A percentile compares a stretch with the other conserved stretches of the same genome.
These are phyloP conservation scores for Botrytis hyacinthi DNA, from an alignment of 2,329 filamentous ascomycete species.

Conservation along the genomic window DNA sequence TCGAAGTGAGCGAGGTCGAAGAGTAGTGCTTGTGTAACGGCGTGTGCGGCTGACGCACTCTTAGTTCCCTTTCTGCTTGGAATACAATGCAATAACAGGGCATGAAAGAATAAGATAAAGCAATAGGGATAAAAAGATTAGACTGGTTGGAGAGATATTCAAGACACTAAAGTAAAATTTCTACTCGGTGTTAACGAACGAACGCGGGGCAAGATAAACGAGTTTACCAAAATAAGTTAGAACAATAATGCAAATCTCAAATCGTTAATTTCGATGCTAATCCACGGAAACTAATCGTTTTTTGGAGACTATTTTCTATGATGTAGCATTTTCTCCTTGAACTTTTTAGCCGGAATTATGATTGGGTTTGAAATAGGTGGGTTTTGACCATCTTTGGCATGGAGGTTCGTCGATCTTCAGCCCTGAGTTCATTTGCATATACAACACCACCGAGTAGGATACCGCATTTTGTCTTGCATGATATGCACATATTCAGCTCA, in stretches of 20 bases:
- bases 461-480: too few relatives aligned
- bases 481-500: not conserved
- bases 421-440: not conserved
- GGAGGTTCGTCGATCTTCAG: not conserved
- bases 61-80: not conserved
- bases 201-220: not conserved
- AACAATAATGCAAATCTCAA: not conserved
- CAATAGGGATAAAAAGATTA: rapidly evolving
- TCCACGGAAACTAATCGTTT: too few relatives aligned
- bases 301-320: too few relatives aligned
- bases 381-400: too few relatives aligned
- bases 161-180: not conserved
- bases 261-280: too few relatives aligned
- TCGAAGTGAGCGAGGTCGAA: not conserved
- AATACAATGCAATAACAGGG: not conserved
- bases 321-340: too few relatives aligned
- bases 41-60: not conserved
- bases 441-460: not conserved
- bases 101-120: not conserved
- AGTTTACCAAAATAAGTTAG: not conserved
- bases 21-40: not conserved
- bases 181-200: not conserved
- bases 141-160: not conserved
- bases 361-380: too few relatives aligned
- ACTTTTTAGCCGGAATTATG: too few relatives aligned